phyloP scores from a whole-genome alignment of 2,329 filamentous ascomycete species.

The Alternaria viburni region DNA sequence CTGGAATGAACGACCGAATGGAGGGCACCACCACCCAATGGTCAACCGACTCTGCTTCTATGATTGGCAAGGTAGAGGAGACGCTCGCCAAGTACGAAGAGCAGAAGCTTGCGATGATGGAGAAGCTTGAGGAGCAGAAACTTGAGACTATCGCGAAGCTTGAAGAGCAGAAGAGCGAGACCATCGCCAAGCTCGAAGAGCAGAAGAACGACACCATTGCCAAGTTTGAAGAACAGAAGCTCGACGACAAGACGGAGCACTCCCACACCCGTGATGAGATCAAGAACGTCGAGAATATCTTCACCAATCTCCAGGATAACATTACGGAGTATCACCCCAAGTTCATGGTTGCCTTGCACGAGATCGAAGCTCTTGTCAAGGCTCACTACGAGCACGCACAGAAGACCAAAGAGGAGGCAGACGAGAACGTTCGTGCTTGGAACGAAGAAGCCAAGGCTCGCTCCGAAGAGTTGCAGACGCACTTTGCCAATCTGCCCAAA shows the following conservation, averaged over 20 bases:
- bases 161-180: slow-evolving; percentile 75
- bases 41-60: slow-evolving; percentile 84
- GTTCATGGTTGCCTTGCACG: slow-evolving; percentile 83
- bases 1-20: slow-evolving; percentile 63
- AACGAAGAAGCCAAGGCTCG: slow-evolving; percentile 54
- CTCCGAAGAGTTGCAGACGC: slow-evolving; percentile 50
- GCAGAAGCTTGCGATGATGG: slow-evolving; percentile 75
- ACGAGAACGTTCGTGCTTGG: slow-evolving; percentile 50
- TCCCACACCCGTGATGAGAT: slow-evolving; percentile 82
- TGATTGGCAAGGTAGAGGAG: slow-evolving; percentile 82
- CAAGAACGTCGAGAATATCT: slow-evolving; percentile 72
- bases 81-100: slow-evolving; percentile 78
- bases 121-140: slow-evolving; percentile 76
- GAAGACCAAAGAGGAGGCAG: slow-evolving; percentile 55
- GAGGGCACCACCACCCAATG: slow-evolving; percentile 86
- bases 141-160: slow-evolving; percentile 65
- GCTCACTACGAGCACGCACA: slow-evolving; percentile 91
- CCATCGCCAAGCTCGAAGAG: slow-evolving; percentile 76
- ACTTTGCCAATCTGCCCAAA: slow-evolving; percentile 52
- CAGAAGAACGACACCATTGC: slow-evolving; percentile 70
- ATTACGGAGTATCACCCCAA: slow-evolving; percentile 86
- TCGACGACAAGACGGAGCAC: slow-evolving; percentile 78
- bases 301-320: slow-evolving; percentile 78
- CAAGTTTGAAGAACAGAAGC: slow-evolving; percentile 78
- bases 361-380: slow-evolving; percentile 81